phyloP scores from a whole-genome alignment of 2,329 filamentous ascomycete genomes.

The Ceratocystis albifundus region DNA sequence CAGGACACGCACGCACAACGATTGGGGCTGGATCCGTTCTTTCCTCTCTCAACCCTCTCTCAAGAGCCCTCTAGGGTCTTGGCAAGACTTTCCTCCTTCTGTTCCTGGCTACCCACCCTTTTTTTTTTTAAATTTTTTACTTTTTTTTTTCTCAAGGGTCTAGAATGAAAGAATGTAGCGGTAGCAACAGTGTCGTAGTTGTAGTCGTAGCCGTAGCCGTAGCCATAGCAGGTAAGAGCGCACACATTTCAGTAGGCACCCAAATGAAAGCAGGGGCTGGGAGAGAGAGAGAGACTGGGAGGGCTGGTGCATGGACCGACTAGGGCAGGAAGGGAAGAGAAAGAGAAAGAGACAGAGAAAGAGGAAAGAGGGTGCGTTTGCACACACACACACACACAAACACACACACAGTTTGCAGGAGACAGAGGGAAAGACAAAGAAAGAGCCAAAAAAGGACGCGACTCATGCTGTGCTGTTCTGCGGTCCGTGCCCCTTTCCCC shows the following conservation, averaged over 20 bases:
- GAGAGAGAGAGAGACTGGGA: not conserved
- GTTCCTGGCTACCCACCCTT: not conserved
- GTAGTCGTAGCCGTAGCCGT: not conserved
- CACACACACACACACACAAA: no score
- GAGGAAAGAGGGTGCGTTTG: no score
- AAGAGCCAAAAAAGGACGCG: not conserved
- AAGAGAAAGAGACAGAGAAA: no score
- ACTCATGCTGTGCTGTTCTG: not conserved
- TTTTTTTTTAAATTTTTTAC: no score
- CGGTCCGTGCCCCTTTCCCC: not conserved
- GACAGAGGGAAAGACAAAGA: not conserved
- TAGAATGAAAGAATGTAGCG: not conserved
- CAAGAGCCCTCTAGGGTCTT: not conserved
- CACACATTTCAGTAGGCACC: not conserved
- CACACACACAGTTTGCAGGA: not conserved
- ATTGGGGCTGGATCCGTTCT: not conserved
- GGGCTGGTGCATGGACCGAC: not conserved
- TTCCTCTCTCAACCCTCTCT: no score
- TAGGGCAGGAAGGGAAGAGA: not conserved
- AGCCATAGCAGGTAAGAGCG: not conserved
- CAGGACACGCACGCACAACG: not conserved
- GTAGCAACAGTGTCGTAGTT: not conserved
- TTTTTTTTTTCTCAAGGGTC: not conserved
- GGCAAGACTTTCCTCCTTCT: not conserved
- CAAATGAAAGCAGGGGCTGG: not conserved